phyloP scores from a whole-genome alignment of 2,329 filamentous ascomycete species.

The Setomelanomma holmii region DNA sequence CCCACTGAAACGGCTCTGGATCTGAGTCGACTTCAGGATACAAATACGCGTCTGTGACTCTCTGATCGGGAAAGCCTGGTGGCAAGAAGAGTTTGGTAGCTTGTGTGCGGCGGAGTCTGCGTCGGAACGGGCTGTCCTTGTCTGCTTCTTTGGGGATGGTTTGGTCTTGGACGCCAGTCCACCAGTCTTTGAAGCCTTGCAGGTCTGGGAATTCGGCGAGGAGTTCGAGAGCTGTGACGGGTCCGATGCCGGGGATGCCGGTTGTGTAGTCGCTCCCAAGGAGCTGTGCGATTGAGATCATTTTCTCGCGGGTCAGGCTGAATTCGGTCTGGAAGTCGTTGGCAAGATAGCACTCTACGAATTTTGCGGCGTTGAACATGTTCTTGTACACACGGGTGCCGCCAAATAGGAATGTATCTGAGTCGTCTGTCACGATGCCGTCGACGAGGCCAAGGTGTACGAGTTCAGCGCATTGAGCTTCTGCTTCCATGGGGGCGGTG shows the following conservation, averaged over 20 bases:
- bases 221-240: slow-evolving; percentile 93
- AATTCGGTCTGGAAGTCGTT: slow-evolving; percentile 88
- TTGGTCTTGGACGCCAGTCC: slow-evolving; percentile 74
- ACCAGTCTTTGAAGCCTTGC: slow-evolving; percentile 85
- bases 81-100: slow-evolving; percentile 87
- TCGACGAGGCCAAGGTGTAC: slow-evolving; percentile 88
- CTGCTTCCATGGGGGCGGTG: slow-evolving; percentile 98
- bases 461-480: slow-evolving; percentile 95
- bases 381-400: slow-evolving; percentile 98
- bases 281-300: slow-evolving; percentile 89
- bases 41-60: slow-evolving; percentile 84
- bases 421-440: slow-evolving; percentile 97
- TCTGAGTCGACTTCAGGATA: slow-evolving; percentile 84
- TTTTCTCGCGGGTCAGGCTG: slow-evolving; percentile 81
- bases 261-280: slow-evolving; percentile 96
- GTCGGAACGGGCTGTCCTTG: slow-evolving; percentile 70
- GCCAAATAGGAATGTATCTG: slow-evolving; percentile 94
- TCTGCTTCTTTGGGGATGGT: slow-evolving; percentile 67
- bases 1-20: slow-evolving; percentile 88
- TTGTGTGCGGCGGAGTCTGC: slow-evolving; percentile 83
- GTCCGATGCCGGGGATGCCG: slow-evolving; percentile 86
- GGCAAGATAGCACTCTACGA: slow-evolving; percentile 92
- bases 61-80: slow-evolving; percentile 75
- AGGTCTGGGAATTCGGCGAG: slow-evolving; percentile 85
- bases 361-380: slow-evolving; percentile 99